Conservation (phyloP, 371 early-diverging fungal genomes). For the Blakeslea trispora region DNA sequence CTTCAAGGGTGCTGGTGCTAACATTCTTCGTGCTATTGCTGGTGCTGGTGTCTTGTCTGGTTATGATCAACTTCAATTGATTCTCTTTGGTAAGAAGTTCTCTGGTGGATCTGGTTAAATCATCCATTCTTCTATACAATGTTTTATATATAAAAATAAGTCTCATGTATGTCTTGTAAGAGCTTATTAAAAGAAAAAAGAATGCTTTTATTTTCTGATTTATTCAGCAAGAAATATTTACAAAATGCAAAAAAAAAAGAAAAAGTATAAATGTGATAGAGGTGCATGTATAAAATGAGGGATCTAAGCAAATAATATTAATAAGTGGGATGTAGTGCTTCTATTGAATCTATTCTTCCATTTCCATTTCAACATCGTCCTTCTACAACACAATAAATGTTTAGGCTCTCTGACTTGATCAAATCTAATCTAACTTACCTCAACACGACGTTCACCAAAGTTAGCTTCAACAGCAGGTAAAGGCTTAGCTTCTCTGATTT, state of each 20-base stretch:
- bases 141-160: not conserved
- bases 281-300: too few relatives aligned
- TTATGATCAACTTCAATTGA: slow-evolving; percentile 71
- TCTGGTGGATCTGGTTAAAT: slow-evolving; percentile 18
- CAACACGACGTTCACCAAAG: slow-evolving; percentile 43
- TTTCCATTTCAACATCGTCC: slow-evolving; percentile 42
- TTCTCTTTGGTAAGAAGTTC: slow-evolving; percentile 62
- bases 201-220: too few relatives aligned
- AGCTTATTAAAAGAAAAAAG: too few relatives aligned
- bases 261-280: too few relatives aligned
- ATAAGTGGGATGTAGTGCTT: too few relatives aligned
- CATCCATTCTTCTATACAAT: not conserved
- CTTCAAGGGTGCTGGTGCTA: slow-evolving; percentile 88
- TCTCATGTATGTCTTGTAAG: too few relatives aligned
- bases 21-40: slow-evolving; percentile 79
- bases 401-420: slow-evolving; percentile 12
- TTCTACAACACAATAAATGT: slow-evolving; percentile 23
- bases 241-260: too few relatives aligned
- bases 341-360: slow-evolving; percentile 27
- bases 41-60: slow-evolving; percentile 78
- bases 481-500: slow-evolving; percentile 34
- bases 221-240: too few relatives aligned
- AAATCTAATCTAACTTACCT: slow-evolving; percentile 20
- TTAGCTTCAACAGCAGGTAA: slow-evolving; percentile 24
- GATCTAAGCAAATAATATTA: too few relatives aligned